Base-by-base conservation (phyloP, 192 early-diverging fungal species). In the Cetraspora pellucida region DNA sequence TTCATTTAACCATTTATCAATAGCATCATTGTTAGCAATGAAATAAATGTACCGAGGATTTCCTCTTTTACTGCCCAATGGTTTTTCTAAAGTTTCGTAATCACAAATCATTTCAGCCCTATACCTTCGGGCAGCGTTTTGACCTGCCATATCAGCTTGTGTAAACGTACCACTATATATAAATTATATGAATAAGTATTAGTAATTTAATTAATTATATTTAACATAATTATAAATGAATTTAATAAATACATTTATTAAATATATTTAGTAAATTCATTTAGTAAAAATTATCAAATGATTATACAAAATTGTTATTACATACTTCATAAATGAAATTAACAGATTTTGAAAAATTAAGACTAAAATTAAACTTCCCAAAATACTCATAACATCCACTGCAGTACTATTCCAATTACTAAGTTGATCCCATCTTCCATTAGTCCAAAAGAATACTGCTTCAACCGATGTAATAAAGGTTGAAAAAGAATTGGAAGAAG, bases 341-440 rank as follows among this genome's bases (percentile, higher is more conserved):
- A 72, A 57, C 47, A 72, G 10, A 57, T 72, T 72, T 19, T 72
- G 70, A n/a, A 72, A 45, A 55, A 72, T 10, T 10, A 30, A 37
- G 19, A 55, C 70, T 3, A 72, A 19, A 16, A 72, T 17, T 8
- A 72, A 31, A 17, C 70, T 72, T 37, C 14, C 63, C 27, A 65
- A 31, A 7, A 65, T 65, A 65, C 30, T 19, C 23, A 55, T n/a
- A 19, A 72, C 54, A 72, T 72, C 50, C 3, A 72, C 52, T 17
- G 70, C 50, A 49, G 28, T 55, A 27, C 54, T 55, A 72, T 44
- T 28, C 70, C 70, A 72, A n/a, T 72, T 21, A 11, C 27, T 23
- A 19, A 72, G 27, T 55, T 72, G 70, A 72, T 72, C 70, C 70
- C 70, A 72, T 55, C 70, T 21, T n/a, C 70, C 70, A 43, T 30